Base-by-base conservation (phyloP, 768 basidiomycete genomes). In the Boletus coccyginus region DNA sequence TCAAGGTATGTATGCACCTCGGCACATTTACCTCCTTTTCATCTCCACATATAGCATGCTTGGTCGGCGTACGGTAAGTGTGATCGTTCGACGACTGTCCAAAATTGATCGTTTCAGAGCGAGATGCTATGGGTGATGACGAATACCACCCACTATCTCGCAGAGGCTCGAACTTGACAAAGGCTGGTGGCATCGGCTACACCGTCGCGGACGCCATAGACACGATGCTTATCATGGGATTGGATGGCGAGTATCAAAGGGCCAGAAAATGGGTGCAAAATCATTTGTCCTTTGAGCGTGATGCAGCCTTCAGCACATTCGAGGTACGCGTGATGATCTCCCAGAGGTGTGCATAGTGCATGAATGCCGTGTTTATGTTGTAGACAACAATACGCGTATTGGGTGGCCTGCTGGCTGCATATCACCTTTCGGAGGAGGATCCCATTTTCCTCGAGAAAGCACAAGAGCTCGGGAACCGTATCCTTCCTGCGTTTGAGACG, bases 381-480 rank as follows among this genome's bases (percentile, higher is more conserved):
- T 59, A 95, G 92, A 94, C 91, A 1, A 97, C 94, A 0, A 98
- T 97, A 50, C 86, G 95, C 24, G 82, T 96, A 1, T 78, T 98
- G 4, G 95, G 96, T 10, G 96, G 96, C 0, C 81, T 98, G 5
- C 77, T 98, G 2, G 86, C 94, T 2, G 89, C 94, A 1, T 86
- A 93, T 66, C 84, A 94, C 64, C 80, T 97, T 11, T 86, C 91
- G 0, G 78, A 70, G 2, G 74, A 81, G 33, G 88, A 94, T 56
- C 62, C 75, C 6, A 63, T 95, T 3, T 93, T 84, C 67, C 81
- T 97, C 11, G 77, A 86, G 54, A 86, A 85, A 58, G 92, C 95
- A 1, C 72, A 78, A 11, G 94, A 97, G 52, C 84, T 98, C 3
- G 94, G 85, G 14, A 86, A 94, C 63, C 81, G 94, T n/a, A 81